Percentiles rank a stretch among this genome's conserved stretches.
These are phyloP conservation scores for Parachlorella kessleri DNA, from an alignment of 139 green algal genomes.

Conservation along the genomic window DNA sequence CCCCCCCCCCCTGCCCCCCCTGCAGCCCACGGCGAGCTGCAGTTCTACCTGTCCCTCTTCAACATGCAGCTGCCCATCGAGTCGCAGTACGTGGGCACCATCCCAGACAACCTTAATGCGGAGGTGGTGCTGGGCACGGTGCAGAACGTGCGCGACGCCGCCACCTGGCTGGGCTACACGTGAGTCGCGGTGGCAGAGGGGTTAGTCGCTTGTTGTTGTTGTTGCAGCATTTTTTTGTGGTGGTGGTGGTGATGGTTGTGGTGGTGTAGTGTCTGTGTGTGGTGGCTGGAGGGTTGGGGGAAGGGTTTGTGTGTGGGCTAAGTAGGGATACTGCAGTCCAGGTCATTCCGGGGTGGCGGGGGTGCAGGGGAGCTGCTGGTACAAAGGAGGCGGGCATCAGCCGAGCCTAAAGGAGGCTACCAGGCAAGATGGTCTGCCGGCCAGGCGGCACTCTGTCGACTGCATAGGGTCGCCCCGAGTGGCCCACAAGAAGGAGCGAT, in stretches of 20 bases:
- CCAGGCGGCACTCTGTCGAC: too few relatives aligned
- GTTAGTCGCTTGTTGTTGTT: too few relatives aligned
- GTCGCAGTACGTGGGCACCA: slow-evolving; percentile 85
- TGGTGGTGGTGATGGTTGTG: background rate
- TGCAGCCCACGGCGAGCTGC: slow-evolving; percentile 86
- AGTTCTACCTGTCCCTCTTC: slow-evolving; percentile 98
- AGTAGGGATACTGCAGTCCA: too few relatives aligned
- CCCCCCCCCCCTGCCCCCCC: background rate
- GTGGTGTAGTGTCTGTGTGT: background rate
- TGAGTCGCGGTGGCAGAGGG: slow-evolving; percentile 3
- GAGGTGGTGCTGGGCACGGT: slow-evolving; percentile 95
- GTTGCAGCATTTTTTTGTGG: background rate
- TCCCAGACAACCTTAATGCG: slow-evolving; percentile 96
- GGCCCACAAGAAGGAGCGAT: too few relatives aligned
- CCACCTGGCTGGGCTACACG: slow-evolving; percentile 90
- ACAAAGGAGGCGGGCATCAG: too few relatives aligned
- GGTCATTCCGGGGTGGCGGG: too few relatives aligned
- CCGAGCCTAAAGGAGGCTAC: too few relatives aligned
- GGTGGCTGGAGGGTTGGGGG: too few relatives aligned
- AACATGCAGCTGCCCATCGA: slow-evolving; percentile 99
- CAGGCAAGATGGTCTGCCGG: too few relatives aligned
- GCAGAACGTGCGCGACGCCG: slow-evolving; percentile 81
- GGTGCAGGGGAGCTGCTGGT: too few relatives aligned
- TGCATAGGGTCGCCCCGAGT: too few relatives aligned
- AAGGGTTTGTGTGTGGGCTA: too few relatives aligned